Evolutionary conservation across 2,329 filamentous ascomycete genomes (phyloP), one percentile per base, ranked within the genome.

Genomic region (Scedosporium boydii): DNA sequence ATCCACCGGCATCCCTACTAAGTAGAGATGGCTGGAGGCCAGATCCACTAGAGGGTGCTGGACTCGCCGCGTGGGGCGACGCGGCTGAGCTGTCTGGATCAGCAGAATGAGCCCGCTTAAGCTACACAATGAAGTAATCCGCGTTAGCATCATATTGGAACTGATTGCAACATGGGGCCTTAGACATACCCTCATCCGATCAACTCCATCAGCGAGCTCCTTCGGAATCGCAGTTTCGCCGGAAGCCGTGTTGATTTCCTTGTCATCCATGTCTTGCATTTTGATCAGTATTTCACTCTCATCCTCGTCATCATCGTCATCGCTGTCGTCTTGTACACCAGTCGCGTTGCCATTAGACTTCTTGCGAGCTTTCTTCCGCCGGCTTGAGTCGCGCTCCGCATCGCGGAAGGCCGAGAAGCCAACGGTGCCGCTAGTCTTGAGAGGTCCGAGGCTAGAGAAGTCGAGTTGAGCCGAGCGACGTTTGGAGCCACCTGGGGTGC

Each of bases 351-450:
- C 87, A 63, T 83, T 88, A 69, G 80, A 83, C 77, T 84, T 87
- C 75, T 86, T 87, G 64, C 80, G 78, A 2, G 79, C 74, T 71
- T 87, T 87, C 63, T 80, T 80, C 69, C 86, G 86, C 62, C 80
- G 77, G 3, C 79, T 73, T 1, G 79, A 77, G 61, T 85, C 81
- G 16, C 80, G 75, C 48, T 85, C 81, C 63, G 82, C 80, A 66
- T 96, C 92, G 61, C 93, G 86, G 78, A 97, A 97, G 14, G 90
- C 85, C 3, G 91, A 88, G 73, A 96, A 98, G 42, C 93, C 93
- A 58, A 96, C 90, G 0, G 91, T 93, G 27, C 93, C 92, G n/a
- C 86, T 85, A 2, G 90, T 83, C 73, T 96, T 96, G 23, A 98
- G 80, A 0, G 93, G 92, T 2, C 88, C 89, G 9, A 98, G 82